Conservation (phyloP, 345 rosid genomes). For the Salix arbutifolia region DNA sequence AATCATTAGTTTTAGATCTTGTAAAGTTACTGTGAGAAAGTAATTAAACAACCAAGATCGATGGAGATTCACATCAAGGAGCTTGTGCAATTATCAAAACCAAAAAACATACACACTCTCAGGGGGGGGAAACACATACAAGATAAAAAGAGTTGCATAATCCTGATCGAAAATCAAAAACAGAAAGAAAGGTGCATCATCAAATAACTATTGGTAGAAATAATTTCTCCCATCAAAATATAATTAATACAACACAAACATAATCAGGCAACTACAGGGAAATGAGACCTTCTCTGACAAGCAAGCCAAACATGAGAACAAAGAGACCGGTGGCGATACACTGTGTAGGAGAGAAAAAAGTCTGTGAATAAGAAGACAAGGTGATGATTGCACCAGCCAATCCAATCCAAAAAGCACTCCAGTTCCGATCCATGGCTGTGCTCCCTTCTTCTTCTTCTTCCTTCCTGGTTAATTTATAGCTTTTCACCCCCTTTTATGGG, state of each 20-base stretch:
- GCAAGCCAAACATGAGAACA: conserved; percentile 64
- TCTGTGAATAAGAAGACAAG: conserved; percentile 69
- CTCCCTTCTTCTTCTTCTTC: not conserved
- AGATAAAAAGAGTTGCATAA: too few species aligned
- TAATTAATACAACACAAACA: too few species aligned
- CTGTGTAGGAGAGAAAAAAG: conserved; percentile 42
- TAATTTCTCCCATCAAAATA: too few species aligned
- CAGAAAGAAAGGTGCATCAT: too few species aligned
- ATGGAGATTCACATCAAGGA: not conserved
- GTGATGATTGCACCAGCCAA: conserved; percentile 66
- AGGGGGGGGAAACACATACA: too few species aligned
- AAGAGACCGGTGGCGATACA: conserved; percentile 55
- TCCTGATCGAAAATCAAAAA: too few species aligned
- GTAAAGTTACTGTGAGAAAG: not conserved
- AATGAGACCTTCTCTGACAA: conserved; percentile 66
- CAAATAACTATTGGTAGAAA: too few species aligned
- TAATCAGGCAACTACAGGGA: conserved; percentile 27
- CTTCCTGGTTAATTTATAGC: not conserved
- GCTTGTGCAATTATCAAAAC: not conserved
- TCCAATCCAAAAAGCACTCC: conserved; percentile 54
- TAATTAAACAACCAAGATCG: not conserved
- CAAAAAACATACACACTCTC: not conserved
- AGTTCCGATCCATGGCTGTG: conserved; percentile 39
- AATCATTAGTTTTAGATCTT: too few species aligned
- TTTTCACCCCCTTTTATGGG: not conserved